Conservation (phyloP, 345 rosid genomes). For the Salix exigua region DNA sequence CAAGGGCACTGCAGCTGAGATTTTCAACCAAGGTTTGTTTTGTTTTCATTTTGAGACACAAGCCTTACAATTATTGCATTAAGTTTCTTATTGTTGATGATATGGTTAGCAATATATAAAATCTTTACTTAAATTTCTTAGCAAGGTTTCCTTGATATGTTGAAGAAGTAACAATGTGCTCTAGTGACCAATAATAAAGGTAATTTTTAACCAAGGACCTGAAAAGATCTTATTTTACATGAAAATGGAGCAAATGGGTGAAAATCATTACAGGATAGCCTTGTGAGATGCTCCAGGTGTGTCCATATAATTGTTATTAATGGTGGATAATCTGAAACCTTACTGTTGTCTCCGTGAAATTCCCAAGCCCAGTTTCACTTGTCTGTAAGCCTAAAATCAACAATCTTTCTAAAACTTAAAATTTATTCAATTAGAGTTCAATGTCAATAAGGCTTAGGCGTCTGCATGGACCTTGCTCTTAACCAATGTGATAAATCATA, state of each 20-base stretch:
- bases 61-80: not conserved
- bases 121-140: not conserved
- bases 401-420: not conserved
- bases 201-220: not conserved
- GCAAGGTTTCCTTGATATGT: not conserved
- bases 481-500: not conserved
- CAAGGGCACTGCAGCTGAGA: constrained; percentile 36
- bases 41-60: not conserved
- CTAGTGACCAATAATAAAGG: not conserved
- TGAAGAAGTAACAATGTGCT: not conserved
- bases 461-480: not conserved
- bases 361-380: not conserved
- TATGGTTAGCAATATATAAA: not conserved
- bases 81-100: not conserved
- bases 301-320: not conserved
- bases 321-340: not conserved
- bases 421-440: not conserved
- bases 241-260: not conserved
- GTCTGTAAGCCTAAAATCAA: not conserved
- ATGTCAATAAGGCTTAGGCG: not conserved
- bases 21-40: constrained; percentile 50
- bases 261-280: not conserved
- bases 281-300: not conserved
- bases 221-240: not conserved
- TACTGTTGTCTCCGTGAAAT: not conserved